Evolutionary conservation across 768 basidiomycete genomes (phyloP).

Genomic region (Clitopilus hobsonii): DNA sequence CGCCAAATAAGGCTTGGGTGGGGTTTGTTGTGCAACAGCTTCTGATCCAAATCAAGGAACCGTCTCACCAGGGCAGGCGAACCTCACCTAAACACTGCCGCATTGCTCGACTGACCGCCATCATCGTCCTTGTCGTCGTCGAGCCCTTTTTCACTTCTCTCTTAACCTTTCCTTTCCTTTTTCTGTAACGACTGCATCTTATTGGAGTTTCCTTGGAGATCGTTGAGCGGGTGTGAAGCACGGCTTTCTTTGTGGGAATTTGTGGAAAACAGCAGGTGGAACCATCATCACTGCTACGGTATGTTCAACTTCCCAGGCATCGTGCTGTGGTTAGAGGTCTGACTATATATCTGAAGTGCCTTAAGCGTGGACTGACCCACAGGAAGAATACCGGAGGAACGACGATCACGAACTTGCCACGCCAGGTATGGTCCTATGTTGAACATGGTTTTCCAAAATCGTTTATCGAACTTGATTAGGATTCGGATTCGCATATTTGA

Average conservation of each 20-base stretch:
- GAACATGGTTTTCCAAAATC: not conserved
- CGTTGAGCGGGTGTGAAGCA: not conserved
- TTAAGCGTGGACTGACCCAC: no score
- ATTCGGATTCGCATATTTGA: not conserved
- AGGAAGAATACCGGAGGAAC: not conserved
- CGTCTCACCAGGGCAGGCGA: not conserved
- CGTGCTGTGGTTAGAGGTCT: no score
- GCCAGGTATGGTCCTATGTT: not conserved
- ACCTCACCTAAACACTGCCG: not conserved
- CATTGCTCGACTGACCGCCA: conserved; percentile 1
- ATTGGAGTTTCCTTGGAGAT: not conserved
- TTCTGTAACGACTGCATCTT: not conserved
- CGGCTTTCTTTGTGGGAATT: not conserved
- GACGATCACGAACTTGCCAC: not conserved
- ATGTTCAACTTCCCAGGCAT: not conserved
- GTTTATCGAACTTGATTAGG: not conserved
- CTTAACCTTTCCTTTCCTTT: not conserved
- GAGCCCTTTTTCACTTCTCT: not conserved
- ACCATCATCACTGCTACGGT: not conserved
- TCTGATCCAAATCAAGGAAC: not conserved
- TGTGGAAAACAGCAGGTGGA: not conserved
- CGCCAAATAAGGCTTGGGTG: not conserved
- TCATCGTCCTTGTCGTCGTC: not conserved
- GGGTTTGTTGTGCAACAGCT: not conserved
- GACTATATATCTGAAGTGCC: no score